These are phyloP conservation scores for Penicillium angulare DNA, from an alignment of 495 filamentous ascomycete species.

Conservation along the genomic window DNA sequence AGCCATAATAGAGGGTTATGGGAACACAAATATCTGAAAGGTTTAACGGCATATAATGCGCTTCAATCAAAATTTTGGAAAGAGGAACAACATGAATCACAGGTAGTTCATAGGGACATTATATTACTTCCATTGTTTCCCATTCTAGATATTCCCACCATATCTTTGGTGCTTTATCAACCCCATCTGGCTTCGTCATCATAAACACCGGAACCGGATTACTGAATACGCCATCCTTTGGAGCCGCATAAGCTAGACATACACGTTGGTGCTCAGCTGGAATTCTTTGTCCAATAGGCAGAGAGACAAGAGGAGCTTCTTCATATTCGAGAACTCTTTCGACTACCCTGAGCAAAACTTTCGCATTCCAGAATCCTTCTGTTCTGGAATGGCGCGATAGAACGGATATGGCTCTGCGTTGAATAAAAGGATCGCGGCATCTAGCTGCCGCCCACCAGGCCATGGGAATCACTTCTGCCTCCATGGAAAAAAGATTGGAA, in stretches of 20 bases:
- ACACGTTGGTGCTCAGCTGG: constrained; percentile 3
- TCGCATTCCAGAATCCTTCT: constrained; percentile 20
- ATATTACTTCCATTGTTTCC: neutral
- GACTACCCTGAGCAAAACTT: neutral
- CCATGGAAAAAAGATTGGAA: constrained; percentile 13
- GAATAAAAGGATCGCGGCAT: constrained; percentile 21
- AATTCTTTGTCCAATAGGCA: constrained; percentile 12
- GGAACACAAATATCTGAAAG: too few relatives aligned
- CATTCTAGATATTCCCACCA: constrained; percentile 1
- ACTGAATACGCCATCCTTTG: neutral
- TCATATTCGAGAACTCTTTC: constrained; percentile 16
- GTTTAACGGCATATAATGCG: too few relatives aligned
- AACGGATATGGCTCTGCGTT: constrained; percentile 14
- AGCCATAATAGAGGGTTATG: too few relatives aligned
- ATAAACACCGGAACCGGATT: constrained; percentile 2
- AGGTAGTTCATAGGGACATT: neutral
- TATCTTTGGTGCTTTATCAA: neutral
- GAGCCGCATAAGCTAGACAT: neutral
- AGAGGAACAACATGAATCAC: too few relatives aligned
- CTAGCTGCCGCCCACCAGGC: constrained; percentile 15
- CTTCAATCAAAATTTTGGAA: too few relatives aligned
- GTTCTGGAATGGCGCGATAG: constrained; percentile 2
- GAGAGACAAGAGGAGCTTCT: constrained; percentile 8
- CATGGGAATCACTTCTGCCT: constrained; percentile 16
- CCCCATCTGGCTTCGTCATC: constrained; percentile 5